Evolutionary conservation across 257 asterid genomes (phyloP).

Genomic region (Capsicum pubescens): DNA sequence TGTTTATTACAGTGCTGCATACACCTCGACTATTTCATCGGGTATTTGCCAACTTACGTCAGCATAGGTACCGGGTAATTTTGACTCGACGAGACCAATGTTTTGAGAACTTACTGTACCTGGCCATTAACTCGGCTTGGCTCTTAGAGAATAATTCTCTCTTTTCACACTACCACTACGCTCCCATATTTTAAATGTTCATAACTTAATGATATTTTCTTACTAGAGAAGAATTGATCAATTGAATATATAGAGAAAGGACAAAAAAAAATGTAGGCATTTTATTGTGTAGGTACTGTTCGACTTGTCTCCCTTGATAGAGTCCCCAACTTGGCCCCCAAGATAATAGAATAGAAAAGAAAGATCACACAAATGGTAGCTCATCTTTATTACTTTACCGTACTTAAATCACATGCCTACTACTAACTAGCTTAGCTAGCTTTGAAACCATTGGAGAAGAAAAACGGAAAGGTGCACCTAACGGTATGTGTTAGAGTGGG

Average conservation of each 20-base stretch:
- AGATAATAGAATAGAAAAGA: background rate
- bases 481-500: too few species aligned
- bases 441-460: background rate
- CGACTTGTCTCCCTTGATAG: slow-evolving; percentile 25
- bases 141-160: background rate
- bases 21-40: background rate
- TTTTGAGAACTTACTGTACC: background rate
- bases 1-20: background rate
- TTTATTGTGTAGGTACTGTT: slow-evolving; percentile 12
- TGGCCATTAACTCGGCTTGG: background rate
- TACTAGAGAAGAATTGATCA: background rate
- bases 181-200: background rate
- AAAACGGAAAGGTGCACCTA: too few species aligned
- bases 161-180: background rate
- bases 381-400: slow-evolving; percentile 22
- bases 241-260: too few species aligned
- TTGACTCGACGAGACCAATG: background rate
- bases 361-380: slow-evolving; percentile 7
- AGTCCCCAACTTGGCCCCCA: background rate
- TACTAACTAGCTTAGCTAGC: background rate
- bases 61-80: background rate
- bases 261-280: background rate
- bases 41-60: background rate
- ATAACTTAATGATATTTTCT: background rate
- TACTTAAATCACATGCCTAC: slow-evolving; percentile 42